Percentiles rank a stretch among this genome's conserved stretches.
Evolutionary conservation across 768 basidiomycete genomes (phyloP).

Genomic region (Leccinum ochraceum): DNA sequence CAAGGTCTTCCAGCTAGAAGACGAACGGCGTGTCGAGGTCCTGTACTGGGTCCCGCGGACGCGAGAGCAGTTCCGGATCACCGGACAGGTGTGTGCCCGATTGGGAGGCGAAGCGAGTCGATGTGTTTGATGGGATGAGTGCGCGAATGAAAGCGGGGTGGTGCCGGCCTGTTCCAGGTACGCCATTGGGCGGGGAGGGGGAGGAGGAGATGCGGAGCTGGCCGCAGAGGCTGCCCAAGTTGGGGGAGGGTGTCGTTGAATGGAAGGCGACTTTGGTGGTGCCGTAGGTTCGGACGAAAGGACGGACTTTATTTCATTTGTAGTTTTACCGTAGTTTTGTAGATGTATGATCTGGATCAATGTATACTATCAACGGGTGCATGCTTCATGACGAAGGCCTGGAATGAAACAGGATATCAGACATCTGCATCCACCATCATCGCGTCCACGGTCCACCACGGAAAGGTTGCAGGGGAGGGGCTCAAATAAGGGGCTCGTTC

Average conservation of each 20-base stretch:
- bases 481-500: too few species aligned
- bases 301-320: too few species aligned
- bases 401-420: too few species aligned
- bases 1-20: constrained; percentile 61
- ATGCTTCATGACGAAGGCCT: too few species aligned
- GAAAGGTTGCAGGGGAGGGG: too few species aligned
- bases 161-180: constrained; percentile 69
- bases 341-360: background rate
- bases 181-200: constrained; percentile 43
- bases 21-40: constrained; percentile 49
- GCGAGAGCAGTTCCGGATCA: constrained; percentile 73
- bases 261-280: constrained; percentile 68
- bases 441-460: too few species aligned
- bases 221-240: constrained; percentile 56
- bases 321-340: too few species aligned
- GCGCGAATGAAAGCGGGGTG: constrained; percentile 69
- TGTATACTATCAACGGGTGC: too few species aligned
- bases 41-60: constrained; percentile 74
- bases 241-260: constrained; percentile 39
- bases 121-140: constrained; percentile 59
- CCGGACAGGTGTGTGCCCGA: constrained; percentile 45
- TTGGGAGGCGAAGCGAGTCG: constrained; percentile 66
- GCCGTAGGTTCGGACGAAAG: constrained; percentile 41
- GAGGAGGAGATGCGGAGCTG: constrained; percentile 62
- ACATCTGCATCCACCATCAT: background rate